A percentile compares a stretch with the other conserved stretches of the same genome.
Conservation (phyloP, 352 stramenopile species). For the Phytophthora litchii region DNA sequence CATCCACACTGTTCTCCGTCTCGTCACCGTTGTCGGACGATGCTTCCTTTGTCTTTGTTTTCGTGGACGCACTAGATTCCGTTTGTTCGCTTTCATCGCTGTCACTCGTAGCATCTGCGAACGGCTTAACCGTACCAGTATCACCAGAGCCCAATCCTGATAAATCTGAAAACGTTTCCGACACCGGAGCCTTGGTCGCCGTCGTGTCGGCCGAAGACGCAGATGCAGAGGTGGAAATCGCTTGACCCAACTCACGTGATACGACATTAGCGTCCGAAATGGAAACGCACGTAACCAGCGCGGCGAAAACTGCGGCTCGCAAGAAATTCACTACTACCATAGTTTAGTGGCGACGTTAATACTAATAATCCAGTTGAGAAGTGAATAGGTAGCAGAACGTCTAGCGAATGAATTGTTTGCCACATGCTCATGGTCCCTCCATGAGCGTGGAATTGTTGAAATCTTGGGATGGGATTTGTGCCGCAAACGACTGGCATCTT, state of each 20-base stretch:
- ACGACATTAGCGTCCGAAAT: slow-evolving; percentile 13
- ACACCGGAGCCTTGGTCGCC: slow-evolving; percentile 16
- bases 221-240: slow-evolving; percentile 11
- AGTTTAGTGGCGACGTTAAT: slow-evolving; percentile 5
- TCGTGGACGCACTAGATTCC: slow-evolving; percentile 9
- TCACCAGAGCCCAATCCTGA: slow-evolving; percentile 14
- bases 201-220: slow-evolving; percentile 5
- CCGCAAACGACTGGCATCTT: slow-evolving; percentile 8
- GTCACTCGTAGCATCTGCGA: not conserved
- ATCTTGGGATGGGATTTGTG: slow-evolving; percentile 27
- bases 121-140: slow-evolving; percentile 28
- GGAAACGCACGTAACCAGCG: slow-evolving; percentile 23
- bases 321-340: slow-evolving; percentile 29
- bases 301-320: slow-evolving; percentile 15
- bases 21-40: slow-evolving; percentile 4
- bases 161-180: slow-evolving; percentile 23
- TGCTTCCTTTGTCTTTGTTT: slow-evolving; percentile 4
- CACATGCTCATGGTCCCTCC: slow-evolving; percentile 25
- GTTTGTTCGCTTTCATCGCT: slow-evolving; percentile 22
- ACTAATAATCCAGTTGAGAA: slow-evolving; percentile 17
- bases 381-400: slow-evolving; percentile 7
- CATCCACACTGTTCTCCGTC: slow-evolving; percentile 3
- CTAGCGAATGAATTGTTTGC: slow-evolving; percentile 11
- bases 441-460: slow-evolving; percentile 19
- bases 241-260: slow-evolving; percentile 15